phyloP scores from a whole-genome alignment of 805 yeast species.

The Helenozyma rhizophorensis region DNA sequence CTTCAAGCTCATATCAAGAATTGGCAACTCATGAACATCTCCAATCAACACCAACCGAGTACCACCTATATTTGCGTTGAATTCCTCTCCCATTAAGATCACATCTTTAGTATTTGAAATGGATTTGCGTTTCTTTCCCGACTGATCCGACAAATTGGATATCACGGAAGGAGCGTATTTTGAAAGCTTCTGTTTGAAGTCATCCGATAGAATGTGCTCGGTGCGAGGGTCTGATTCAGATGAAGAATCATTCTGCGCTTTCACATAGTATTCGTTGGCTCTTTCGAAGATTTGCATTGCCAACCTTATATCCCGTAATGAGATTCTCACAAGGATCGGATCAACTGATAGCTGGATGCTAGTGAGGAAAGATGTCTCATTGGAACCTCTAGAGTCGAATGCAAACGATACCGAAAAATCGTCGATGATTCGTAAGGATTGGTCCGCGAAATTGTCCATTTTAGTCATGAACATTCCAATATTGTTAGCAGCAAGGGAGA shows the following conservation, averaged over 20 bases:
- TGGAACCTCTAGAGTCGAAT: constrained; percentile 66
- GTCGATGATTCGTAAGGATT: constrained; percentile 71
- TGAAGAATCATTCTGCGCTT: constrained; percentile 21
- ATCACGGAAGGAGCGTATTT: constrained; percentile 67
- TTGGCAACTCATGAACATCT: constrained; percentile 87
- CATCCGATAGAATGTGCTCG: constrained; percentile 51
- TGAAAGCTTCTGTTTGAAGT: constrained; percentile 55
- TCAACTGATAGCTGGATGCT: constrained; percentile 69
- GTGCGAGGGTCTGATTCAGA: too few relatives aligned
- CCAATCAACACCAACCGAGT: constrained; percentile 80
- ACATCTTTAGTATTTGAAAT: constrained; percentile 19
- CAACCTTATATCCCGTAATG: constrained; percentile 79
- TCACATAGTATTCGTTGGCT: constrained; percentile 54
- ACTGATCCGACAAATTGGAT: constrained; percentile 35
- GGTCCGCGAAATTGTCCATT: constrained; percentile 64
- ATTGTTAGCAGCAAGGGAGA: constrained; percentile 65
- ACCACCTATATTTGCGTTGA: constrained; percentile 67
- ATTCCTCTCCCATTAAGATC: constrained; percentile 62
- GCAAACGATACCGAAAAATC: constrained; percentile 80
- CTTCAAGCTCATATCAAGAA: constrained; percentile 67
- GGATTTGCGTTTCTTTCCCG: constrained; percentile 28
- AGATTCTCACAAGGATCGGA: constrained; percentile 74
- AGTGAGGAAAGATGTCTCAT: constrained; percentile 54
- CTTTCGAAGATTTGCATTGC: constrained; percentile 70
- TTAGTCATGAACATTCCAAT: constrained; percentile 82